Evolutionary conservation across 768 basidiomycete genomes (phyloP), one percentile per base, ranked within the genome.

Genomic region (Termitomyces sp.): DNA sequence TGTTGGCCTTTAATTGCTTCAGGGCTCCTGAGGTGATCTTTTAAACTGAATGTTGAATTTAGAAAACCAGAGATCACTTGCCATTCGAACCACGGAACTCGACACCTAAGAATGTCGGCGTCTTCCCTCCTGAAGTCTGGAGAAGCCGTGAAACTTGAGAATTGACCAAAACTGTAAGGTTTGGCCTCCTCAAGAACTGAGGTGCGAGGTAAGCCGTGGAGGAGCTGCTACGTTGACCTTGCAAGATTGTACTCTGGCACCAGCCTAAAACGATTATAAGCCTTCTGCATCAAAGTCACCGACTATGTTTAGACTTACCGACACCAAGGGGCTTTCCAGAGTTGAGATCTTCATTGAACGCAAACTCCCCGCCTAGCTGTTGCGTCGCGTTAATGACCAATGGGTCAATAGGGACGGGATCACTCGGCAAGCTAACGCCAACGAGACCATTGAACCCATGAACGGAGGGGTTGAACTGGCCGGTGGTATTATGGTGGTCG

Each of bases 1-100:
- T 81, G 53, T 60, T 64, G 0, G 83, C 84, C 1, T 58, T 66
- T 1, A 66, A 49, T 22, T 43, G 53, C 7, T 29, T 39, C 23
- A 58, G 42, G 12, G 38, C 1, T 12, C 52, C 54, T 56, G 32
- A 6, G 1, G 20, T 31, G 10, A 16, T 11, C 3, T 9, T n/a
- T 29, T 16, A 33, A 1, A 9, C 13, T 12, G 1, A 25, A 31
- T 10, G 31, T 13, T 18, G 7, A 20, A 15, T 22, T 13, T 29
- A 35, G 18, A 35, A 16, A 5, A 16, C 16, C 22, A 32, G n/a
- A 25, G 38, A 48, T 31, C 23, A 25, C 46, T 16, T 15, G 54
- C 52, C 46, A 7, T 41, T 36, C 7, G 47, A 25, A 29, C 32
- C 33, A 13, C 45, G 42, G 23, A 61, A 57, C 33, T 52, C 46